A percentile compares a stretch with the other conserved stretches of the same genome.
phyloP scores from a whole-genome alignment of 2,329 filamentous ascomycete genomes.

The Coniochaeta sp. region DNA sequence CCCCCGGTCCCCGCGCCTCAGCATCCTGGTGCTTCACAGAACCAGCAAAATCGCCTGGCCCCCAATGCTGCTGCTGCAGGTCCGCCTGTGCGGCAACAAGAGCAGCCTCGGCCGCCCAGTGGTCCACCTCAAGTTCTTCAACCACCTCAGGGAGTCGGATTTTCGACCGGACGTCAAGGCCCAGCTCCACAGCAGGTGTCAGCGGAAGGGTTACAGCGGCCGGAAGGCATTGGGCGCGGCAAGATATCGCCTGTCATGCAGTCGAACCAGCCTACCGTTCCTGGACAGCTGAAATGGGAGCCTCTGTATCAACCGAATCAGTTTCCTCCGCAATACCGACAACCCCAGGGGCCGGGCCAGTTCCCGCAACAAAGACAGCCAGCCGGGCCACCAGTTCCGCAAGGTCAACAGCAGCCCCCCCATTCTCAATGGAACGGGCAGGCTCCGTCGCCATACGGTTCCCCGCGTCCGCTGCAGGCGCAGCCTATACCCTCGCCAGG shows the following conservation, averaged over 20 bases:
- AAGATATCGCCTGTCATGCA: constrained; percentile 17
- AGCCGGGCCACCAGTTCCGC: neutral
- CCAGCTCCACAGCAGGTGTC: constrained; percentile 16
- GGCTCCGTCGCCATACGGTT: constrained; percentile 4
- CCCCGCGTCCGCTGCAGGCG: constrained; percentile 9
- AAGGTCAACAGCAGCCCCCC: neutral
- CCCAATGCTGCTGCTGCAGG: neutral
- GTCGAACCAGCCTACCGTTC: constrained; percentile 14
- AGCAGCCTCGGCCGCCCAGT: constrained; percentile 8
- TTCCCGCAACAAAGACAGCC: neutral
- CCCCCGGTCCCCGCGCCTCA: neutral
- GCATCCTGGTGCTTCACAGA: neutral
- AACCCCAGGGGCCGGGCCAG: neutral
- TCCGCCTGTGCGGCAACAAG: neutral
- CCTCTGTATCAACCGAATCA: constrained; percentile 27
- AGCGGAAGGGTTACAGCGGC: constrained; percentile 24
- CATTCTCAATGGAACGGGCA: constrained; percentile 6
- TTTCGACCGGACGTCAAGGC: constrained; percentile 19
- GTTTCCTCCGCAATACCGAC: constrained; percentile 8
- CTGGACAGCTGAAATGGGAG: constrained; percentile 31
- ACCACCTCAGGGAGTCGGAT: constrained; percentile 26
- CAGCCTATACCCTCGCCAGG: constrained; percentile 1
- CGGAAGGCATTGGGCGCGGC: constrained; percentile 21
- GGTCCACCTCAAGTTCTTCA: constrained; percentile 26
- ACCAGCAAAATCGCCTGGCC: neutral